Base-by-base conservation (phyloP, 163 green algal species). In the Prototheca stagnorum region DNA sequence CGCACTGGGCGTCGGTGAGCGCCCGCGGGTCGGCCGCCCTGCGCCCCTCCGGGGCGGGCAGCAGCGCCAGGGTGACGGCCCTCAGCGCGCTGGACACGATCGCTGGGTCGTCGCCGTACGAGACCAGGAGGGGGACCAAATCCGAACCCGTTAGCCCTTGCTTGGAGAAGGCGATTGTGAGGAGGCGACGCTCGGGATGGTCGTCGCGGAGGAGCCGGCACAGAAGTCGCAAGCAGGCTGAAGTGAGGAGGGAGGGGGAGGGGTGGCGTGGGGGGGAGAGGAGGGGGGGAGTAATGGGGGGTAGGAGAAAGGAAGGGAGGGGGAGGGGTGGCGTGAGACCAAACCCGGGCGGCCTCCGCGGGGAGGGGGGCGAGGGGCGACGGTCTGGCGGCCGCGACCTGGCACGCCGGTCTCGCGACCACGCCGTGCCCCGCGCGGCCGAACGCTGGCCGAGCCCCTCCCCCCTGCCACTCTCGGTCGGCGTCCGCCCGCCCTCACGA, bases 171-270 rank as follows among this genome's bases (percentile, higher is more conserved):
- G 72, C 63, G 24, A 84, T 75, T 50, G 94, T 94, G 3, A 73
- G 76, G 12, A 78, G 61, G 1, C 85, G 54, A 1, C 51, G 61
- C 23, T 84, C 64, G 0, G 64, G 62, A 49, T 95, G 76, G 57
- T 96, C 87, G 1, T 79, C 55, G 3, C 87, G 68, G 44, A 96
- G 65, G 47, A 94, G 92, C 41, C 85, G 65, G 66, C 92, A 79
- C 47, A 96, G 48, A 54, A 94, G 81, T 41, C 83, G 81, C 33
- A 96, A 47, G 47, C 75, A 92, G 1, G 65, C 85, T 93, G 72
- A 35, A 36, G 39, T 21, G 31, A 12, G 31, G 31, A 3, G 5
- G 23, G 16, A 26, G 15, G 17, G 25, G n/a, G 6, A 24, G 25
- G 48, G 4, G 4, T 15, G 23, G 17, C 20, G 5, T 14, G 5